These are phyloP conservation scores for Apophysomyces trapeziformis DNA, from an alignment of 371 early-diverging fungal species.

Conservation along the genomic window DNA sequence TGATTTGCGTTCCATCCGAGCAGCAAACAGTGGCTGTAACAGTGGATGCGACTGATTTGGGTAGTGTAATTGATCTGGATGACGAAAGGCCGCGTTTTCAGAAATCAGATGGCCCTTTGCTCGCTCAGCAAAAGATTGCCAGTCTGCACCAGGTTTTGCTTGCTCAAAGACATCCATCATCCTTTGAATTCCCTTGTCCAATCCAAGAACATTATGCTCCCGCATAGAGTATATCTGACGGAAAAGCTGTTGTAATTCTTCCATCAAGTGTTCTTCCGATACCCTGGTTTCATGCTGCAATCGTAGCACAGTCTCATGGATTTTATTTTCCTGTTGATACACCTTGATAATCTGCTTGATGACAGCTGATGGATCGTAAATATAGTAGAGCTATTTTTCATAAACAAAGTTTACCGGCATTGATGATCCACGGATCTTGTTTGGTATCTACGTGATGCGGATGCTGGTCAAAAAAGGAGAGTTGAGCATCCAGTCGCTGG, in stretches of 20 bases:
- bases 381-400: neutral
- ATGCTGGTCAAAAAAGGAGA: slow-evolving; percentile 44
- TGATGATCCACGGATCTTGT: slow-evolving; percentile 48
- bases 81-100: slow-evolving; percentile 39
- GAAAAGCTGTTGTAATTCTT: slow-evolving; percentile 36
- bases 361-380: slow-evolving; percentile 25
- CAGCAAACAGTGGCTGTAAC: slow-evolving; percentile 44
- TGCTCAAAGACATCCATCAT: slow-evolving; percentile 25
- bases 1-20: slow-evolving; percentile 48
- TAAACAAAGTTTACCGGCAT: slow-evolving; percentile 34
- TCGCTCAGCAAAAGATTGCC: slow-evolving; percentile 35
- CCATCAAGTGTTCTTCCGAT: slow-evolving; percentile 38
- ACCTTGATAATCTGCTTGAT: slow-evolving; percentile 46
- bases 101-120: slow-evolving; percentile 34
- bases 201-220: slow-evolving; percentile 27
- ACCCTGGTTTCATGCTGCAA: slow-evolving; percentile 40
- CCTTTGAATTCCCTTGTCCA: slow-evolving; percentile 25
- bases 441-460: slow-evolving; percentile 36
- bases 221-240: slow-evolving; percentile 32
- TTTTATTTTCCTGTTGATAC: slow-evolving; percentile 46
- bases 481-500: slow-evolving; percentile 31
- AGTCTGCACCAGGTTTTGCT: slow-evolving; percentile 31
- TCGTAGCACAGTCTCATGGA: slow-evolving; percentile 50
- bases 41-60: slow-evolving; percentile 44
- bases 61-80: slow-evolving; percentile 41